Conservation (phyloP, 2,329 filamentous ascomycete genomes). For the Paecilomyces sp. region DNA sequence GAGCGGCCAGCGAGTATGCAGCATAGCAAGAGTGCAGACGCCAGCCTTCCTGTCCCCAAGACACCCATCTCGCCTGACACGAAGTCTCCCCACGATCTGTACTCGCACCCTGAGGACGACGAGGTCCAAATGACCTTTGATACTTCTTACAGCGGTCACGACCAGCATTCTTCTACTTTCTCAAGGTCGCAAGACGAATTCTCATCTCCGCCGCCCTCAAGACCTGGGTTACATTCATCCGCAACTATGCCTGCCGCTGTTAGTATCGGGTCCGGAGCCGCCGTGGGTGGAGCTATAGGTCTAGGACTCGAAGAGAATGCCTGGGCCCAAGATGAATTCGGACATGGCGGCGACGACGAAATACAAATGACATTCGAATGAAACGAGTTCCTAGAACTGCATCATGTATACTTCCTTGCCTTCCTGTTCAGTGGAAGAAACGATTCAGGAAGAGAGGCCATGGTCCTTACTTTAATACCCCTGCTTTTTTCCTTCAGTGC, state of each 20-base stretch:
- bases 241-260: constrained; percentile 23
- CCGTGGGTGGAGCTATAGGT: constrained; percentile 8
- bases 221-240: constrained; percentile 23
- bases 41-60: constrained; percentile 14
- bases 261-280: constrained; percentile 5
- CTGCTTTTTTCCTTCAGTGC: background rate
- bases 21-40: constrained; percentile 36
- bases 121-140: constrained; percentile 65
- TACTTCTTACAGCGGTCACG: constrained; percentile 47
- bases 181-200: constrained; percentile 5
- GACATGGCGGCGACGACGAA: constrained; percentile 65
- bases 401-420: background rate
- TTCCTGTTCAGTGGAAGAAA: background rate
- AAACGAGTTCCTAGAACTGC: constrained; percentile 5
- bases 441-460: background rate
- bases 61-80: constrained; percentile 6
- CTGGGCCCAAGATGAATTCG: constrained; percentile 64
- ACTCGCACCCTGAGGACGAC: constrained; percentile 18
- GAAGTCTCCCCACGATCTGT: constrained; percentile 5
- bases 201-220: constrained; percentile 7
- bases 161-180: constrained; percentile 9
- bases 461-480: constrained; percentile 2
- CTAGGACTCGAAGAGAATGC: constrained; percentile 48
- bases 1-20: constrained; percentile 8
- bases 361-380: constrained; percentile 78